A percentile compares a stretch with the other conserved stretches of the same genome.
Evolutionary conservation across 1,139 yeast species (phyloP).

Genomic region (Waltiozyma sp.): DNA sequence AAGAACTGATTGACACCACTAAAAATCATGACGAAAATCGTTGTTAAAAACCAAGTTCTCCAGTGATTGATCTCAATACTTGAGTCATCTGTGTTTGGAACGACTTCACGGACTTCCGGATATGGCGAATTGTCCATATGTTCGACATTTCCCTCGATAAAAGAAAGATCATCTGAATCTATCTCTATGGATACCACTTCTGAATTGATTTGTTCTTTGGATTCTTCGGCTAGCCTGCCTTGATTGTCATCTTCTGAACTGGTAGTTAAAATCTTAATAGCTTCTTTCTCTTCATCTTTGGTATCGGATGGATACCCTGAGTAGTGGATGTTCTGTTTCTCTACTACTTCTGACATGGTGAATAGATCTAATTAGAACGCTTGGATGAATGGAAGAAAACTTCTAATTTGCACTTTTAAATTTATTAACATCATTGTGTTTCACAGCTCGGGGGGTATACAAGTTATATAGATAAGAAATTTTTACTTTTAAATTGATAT

Average conservation of each 20-base stretch:
- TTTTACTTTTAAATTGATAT: too few species aligned
- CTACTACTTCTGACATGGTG: neutral
- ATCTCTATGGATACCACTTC: slow-evolving; percentile 3
- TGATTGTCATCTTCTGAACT: neutral
- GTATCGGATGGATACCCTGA: neutral
- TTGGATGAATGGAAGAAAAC: too few species aligned
- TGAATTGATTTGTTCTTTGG: neutral
- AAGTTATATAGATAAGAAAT: too few species aligned
- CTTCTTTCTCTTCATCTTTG: neutral
- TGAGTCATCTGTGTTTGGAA: slow-evolving; percentile 37
- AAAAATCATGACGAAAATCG: slow-evolving; percentile 37
- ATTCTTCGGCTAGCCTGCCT: neutral
- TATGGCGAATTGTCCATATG: slow-evolving; percentile 37
- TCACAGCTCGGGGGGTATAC: too few species aligned
- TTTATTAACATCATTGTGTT: too few species aligned
- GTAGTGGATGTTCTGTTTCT: neutral
- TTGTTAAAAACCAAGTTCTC: slow-evolving; percentile 38
- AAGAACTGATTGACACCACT: slow-evolving; percentile 42
- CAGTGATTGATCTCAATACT: slow-evolving; percentile 33
- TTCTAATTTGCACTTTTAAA: too few species aligned
- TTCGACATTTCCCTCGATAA: slow-evolving; percentile 24
- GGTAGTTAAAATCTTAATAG: neutral
- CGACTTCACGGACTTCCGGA: slow-evolving; percentile 46
- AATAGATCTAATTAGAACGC: too few species aligned
- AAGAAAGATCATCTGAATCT: slow-evolving; percentile 7